Evolutionary conservation across 495 filamentous ascomycete genomes (phyloP).

Genomic region (Neurospora sp.): DNA sequence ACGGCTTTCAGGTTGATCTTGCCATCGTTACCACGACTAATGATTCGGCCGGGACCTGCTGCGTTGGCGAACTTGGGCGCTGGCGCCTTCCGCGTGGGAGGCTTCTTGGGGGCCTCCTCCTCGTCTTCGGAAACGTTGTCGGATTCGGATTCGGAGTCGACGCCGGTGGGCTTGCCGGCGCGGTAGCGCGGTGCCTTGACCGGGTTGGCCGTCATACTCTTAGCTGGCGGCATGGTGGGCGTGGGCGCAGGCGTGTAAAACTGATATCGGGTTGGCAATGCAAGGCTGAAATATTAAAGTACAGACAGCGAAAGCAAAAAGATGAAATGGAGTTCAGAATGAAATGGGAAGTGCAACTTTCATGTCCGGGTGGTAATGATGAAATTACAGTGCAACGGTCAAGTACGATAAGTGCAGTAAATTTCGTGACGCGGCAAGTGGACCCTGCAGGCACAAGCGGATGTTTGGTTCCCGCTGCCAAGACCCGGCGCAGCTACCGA

Average conservation of each 20-base stretch:
- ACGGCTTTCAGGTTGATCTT: constrained; percentile 52
- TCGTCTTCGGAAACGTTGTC: constrained; percentile 45
- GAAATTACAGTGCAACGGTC: neutral
- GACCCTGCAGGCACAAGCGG: neutral
- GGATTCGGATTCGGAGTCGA: constrained; percentile 53
- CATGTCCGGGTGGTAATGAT: neutral
- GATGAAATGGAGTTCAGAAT: neutral
- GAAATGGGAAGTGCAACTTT: neutral
- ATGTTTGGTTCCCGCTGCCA: neutral
- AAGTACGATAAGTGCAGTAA: neutral
- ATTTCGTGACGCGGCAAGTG: neutral
- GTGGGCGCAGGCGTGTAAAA: neutral
- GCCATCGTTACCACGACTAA: constrained; percentile 51
- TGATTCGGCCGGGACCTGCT: constrained; percentile 32
- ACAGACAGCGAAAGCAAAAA: neutral
- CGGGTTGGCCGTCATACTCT: constrained; percentile 93
- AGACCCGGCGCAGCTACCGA: neutral
- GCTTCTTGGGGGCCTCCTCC: constrained; percentile 15
- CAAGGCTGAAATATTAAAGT: neutral
- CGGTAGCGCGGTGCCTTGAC: constrained; percentile 72
- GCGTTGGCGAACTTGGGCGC: constrained; percentile 52
- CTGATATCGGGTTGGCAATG: neutral
- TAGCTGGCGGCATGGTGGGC: constrained; percentile 58
- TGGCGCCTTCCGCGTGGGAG: constrained; percentile 33
- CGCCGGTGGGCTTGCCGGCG: constrained; percentile 68